Conservation (phyloP, 805 yeast species). For the Candida boleticola region DNA sequence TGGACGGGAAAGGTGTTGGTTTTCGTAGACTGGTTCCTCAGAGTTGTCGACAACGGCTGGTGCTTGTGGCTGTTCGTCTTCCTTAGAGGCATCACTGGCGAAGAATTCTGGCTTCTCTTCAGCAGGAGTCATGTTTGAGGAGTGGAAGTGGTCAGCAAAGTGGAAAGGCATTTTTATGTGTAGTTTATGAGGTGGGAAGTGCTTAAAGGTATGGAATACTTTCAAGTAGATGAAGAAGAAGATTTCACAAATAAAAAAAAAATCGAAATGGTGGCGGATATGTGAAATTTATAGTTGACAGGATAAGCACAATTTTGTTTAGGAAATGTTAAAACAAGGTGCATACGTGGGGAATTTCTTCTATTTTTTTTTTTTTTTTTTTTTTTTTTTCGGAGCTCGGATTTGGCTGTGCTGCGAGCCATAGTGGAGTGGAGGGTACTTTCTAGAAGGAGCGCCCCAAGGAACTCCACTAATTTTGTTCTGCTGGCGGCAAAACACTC, state of each 20-base stretch:
- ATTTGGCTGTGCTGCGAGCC: too few species aligned
- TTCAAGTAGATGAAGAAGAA: neutral
- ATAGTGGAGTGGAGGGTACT: too few species aligned
- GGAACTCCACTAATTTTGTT: too few species aligned
- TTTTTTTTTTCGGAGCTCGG: neutral
- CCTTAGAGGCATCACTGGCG: neutral
- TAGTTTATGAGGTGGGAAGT: neutral
- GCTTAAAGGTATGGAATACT: neutral
- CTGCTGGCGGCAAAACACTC: too few species aligned
- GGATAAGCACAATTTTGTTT: neutral
- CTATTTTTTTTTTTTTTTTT: neutral
- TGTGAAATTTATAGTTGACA: neutral
- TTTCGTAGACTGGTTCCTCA: neutral
- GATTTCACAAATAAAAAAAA: neutral
- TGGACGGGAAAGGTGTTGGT: constrained; percentile 5
- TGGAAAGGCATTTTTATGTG: constrained; percentile 5
- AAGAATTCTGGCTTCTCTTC: constrained; percentile 7
- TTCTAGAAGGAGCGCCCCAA: too few species aligned
- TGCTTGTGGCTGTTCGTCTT: neutral
- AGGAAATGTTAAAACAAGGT: neutral
- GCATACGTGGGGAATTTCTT: constrained; percentile 1
- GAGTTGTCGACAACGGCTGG: neutral
- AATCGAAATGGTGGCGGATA: neutral
- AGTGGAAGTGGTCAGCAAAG: constrained; percentile 6
- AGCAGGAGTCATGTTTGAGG: constrained; percentile 5